Evolutionary conservation across 805 yeast species (phyloP), one percentile per base, ranked within the genome.

Genomic region (Wickerhamomyces ciferrii): DNA sequence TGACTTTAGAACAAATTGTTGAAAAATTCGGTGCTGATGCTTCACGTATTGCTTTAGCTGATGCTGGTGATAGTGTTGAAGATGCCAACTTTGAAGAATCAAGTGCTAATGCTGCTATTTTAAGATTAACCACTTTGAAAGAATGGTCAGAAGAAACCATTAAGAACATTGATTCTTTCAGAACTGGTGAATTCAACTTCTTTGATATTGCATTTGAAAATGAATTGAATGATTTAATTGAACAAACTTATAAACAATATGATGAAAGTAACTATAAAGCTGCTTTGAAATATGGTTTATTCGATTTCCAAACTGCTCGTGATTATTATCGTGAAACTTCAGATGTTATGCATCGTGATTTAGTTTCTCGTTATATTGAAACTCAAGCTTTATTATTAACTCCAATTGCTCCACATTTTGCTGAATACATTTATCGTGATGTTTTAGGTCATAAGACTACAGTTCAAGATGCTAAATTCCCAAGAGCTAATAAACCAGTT

Each of bases 11-110:
- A 58, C 89, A 94, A 67, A 78, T 86, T 64, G 83, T 84, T 49
- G 76, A 81, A 58, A 94, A 94, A 70, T 94, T 83, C 57, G 99
- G 99, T 67, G 96, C 98, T 43, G 99, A 94, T 68, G 97, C 98
- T 38, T 75, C 96, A 11, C 86, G 99, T 76, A 87, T 94, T 66
- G 97, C 99, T 5, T 74, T 94, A 54, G 99, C 98, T 41, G 99
- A 94, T 73, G 97, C 97, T 44, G 99, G 99, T 74, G 99, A 94
- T 66, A 75, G 94, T 39, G 81, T 90, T 55, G 99, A 94, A 71
- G 99, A 94, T 68, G 99, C 99, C 44, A 94, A 94, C 74, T 87
- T 94, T 62, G 99, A 94, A 61, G 99, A 94, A 71, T 72, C 89
- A 50, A 91, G 84, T 62, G 99, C 99, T 46, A 94, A 94, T 62